phyloP scores from a whole-genome alignment of 495 filamentous ascomycete species.

The Aspergillus diversus region DNA sequence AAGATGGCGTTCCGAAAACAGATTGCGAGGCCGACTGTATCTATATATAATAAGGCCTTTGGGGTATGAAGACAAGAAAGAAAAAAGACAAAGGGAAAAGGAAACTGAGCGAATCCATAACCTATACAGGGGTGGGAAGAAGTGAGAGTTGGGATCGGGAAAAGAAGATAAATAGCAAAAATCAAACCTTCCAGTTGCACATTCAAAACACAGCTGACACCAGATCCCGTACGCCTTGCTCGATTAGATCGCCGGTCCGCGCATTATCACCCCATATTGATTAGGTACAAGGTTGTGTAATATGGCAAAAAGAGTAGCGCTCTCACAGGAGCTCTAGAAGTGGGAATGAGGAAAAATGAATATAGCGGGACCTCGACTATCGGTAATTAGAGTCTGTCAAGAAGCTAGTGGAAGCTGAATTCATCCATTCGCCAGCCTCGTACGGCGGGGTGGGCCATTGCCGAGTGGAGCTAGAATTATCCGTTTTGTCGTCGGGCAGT shows the following conservation, averaged over 20 bases:
- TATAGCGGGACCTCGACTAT: slow-evolving; percentile 32
- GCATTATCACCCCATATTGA: slow-evolving; percentile 35
- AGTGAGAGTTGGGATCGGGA: slow-evolving; percentile 25
- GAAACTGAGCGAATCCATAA: slow-evolving; percentile 26
- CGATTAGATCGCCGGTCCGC: slow-evolving; percentile 34
- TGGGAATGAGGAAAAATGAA: slow-evolving; percentile 12
- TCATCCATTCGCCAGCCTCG: slow-evolving; percentile 85
- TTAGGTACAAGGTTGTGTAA: slow-evolving; percentile 25
- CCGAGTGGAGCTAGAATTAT: slow-evolving; percentile 57
- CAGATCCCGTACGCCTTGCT: slow-evolving; percentile 45
- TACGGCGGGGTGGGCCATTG: slow-evolving; percentile 98
- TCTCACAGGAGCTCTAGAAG: slow-evolving; percentile 7
- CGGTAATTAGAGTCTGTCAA: slow-evolving; percentile 59
- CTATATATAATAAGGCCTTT: slow-evolving; percentile 42
- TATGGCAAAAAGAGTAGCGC: slow-evolving; percentile 20
- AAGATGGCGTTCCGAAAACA: slow-evolving; percentile 34
- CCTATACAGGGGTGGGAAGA: slow-evolving; percentile 26
- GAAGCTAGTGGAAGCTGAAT: slow-evolving; percentile 76
- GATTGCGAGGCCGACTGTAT: slow-evolving; percentile 46
- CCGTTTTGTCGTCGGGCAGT: slow-evolving; percentile 63
- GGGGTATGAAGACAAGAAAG: slow-evolving; percentile 44
- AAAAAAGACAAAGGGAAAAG: slow-evolving; percentile 28
- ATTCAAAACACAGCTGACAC: slow-evolving; percentile 29
- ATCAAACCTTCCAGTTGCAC: slow-evolving; percentile 30
- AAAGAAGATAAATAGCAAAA: slow-evolving; percentile 24